Percentiles rank a stretch among this genome's conserved stretches.
These are phyloP conservation scores for Cryptococcus hybrid DNA, from an alignment of 1,284 basidiomycete species.

Conservation along the genomic window DNA sequence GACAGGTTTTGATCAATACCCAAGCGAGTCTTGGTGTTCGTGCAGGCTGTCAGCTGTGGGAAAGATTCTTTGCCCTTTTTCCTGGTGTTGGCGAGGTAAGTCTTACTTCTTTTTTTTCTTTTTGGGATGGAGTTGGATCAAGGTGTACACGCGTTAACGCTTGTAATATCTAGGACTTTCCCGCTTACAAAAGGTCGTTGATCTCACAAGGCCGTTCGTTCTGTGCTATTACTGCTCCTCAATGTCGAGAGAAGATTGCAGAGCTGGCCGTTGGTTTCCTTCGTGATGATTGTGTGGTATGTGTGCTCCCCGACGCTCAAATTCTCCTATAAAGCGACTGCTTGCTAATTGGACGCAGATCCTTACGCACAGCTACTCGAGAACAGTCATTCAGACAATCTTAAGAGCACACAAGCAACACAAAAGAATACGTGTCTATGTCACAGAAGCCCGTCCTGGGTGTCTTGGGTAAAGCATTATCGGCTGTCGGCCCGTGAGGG, in stretches of 20 bases:
- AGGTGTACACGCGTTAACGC: background rate
- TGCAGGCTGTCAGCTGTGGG: conserved; percentile 50
- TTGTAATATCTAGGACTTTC: conserved; percentile 35
- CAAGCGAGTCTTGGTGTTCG: conserved; percentile 46
- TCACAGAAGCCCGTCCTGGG: conserved; percentile 56
- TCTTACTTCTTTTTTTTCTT: background rate
- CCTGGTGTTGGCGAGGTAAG: conserved; percentile 35
- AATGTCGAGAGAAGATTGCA: conserved; percentile 87
- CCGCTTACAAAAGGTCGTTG: conserved; percentile 40
- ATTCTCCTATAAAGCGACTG: background rate
- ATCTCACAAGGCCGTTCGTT: conserved; percentile 48
- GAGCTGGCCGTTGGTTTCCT: conserved; percentile 88
- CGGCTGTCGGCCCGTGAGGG: too few relatives aligned
- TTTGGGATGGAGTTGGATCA: background rate
- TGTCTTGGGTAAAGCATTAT: conserved; percentile 31
- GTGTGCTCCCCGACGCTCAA: conserved; percentile 23
- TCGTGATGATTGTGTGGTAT: conserved; percentile 85
- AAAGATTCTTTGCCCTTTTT: conserved; percentile 44
- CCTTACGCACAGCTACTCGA: conserved; percentile 91
- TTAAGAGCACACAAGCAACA: conserved; percentile 76
- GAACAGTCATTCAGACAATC: conserved; percentile 92
- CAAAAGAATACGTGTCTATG: conserved; percentile 95
- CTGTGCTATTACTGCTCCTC: conserved; percentile 59
- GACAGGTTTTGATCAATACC: conserved; percentile 39
- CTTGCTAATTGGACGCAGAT: conserved; percentile 59